A percentile compares a stretch with the other conserved stretches of the same genome.
These are phyloP conservation scores for Rhodotorula sp. DNA, from an alignment of 1,284 basidiomycete genomes.

Conservation along the genomic window DNA sequence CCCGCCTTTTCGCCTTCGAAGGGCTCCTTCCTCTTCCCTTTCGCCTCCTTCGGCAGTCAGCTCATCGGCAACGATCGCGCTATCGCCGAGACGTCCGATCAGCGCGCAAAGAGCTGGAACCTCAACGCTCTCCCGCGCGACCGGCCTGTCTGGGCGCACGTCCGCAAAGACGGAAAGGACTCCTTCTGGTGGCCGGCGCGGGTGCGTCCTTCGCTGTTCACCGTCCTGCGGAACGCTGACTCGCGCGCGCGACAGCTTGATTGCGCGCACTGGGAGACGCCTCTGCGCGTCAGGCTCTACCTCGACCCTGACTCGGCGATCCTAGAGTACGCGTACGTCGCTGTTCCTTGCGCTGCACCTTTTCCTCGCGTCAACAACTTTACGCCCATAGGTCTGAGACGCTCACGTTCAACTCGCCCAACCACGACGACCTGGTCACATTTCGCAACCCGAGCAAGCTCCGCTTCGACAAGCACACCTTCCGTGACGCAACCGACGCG, in stretches of 20 bases:
- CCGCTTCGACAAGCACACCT: slow-evolving; percentile 22
- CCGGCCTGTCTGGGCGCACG: slow-evolving; percentile 26
- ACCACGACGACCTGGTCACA: slow-evolving; percentile 19
- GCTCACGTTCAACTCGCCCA: slow-evolving; percentile 7
- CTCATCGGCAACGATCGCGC: neutral
- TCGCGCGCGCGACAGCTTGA: slow-evolving; percentile 5
- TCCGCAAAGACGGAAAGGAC: neutral
- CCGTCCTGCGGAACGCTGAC: neutral
- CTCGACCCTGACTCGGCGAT: slow-evolving; percentile 9
- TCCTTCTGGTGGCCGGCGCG: slow-evolving; percentile 35
- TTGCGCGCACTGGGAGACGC: slow-evolving; percentile 13
- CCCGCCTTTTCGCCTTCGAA: neutral
- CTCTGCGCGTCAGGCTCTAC: slow-evolving; percentile 18
- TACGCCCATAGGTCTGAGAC: neutral
- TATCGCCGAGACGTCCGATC: neutral
- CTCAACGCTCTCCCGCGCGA: slow-evolving; percentile 4
- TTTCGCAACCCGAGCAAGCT: slow-evolving; percentile 20
- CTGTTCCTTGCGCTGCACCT: too few relatives aligned
- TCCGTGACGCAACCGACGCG: slow-evolving; percentile 3
- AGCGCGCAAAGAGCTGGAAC: slow-evolving; percentile 25
- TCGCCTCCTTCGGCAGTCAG: slow-evolving; percentile 13
- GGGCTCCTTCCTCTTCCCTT: slow-evolving; percentile 2
- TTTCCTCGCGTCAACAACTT: too few relatives aligned
- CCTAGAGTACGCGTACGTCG: slow-evolving; percentile 9
- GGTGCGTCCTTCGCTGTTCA: slow-evolving; percentile 10